Conservation (phyloP, 2,329 filamentous ascomycete species). For the Kalaharituber pfeilii region DNA sequence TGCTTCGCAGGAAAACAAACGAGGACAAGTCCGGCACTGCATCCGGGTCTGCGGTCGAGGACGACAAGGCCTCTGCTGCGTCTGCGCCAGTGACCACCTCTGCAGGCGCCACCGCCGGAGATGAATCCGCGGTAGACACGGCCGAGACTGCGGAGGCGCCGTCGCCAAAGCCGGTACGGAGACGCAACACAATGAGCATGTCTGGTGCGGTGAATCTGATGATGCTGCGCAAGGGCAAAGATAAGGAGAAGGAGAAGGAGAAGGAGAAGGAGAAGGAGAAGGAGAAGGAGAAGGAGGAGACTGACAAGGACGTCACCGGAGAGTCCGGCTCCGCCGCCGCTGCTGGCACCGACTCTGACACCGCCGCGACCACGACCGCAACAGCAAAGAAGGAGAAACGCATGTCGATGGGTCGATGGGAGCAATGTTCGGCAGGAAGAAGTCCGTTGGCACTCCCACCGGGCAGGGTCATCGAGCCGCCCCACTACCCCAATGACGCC, state of each 20-base stretch:
- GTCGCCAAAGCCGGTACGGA: background rate
- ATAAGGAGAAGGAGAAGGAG: background rate
- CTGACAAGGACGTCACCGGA: background rate
- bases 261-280: background rate
- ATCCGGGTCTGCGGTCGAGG: background rate
- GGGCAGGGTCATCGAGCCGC: background rate
- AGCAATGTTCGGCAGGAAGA: background rate
- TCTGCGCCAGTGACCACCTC: background rate
- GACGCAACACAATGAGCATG: background rate
- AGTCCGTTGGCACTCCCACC: background rate
- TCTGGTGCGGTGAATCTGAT: background rate
- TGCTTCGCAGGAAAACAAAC: background rate
- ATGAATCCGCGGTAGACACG: background rate
- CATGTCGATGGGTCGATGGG: conserved; percentile 1
- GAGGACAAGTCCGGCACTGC: background rate
- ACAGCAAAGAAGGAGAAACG: background rate
- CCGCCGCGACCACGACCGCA: background rate
- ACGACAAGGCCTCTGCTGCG: background rate
- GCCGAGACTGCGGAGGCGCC: background rate
- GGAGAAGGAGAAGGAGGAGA: background rate
- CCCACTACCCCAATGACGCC: background rate
- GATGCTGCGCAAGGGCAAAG: background rate
- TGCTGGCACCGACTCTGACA: background rate
- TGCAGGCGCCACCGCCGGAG: background rate
- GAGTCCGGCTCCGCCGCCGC: background rate